A percentile compares a stretch with the other conserved stretches of the same genome.
Conservation (phyloP, 2,329 filamentous ascomycete genomes). For the Cytospora schulzeri region DNA sequence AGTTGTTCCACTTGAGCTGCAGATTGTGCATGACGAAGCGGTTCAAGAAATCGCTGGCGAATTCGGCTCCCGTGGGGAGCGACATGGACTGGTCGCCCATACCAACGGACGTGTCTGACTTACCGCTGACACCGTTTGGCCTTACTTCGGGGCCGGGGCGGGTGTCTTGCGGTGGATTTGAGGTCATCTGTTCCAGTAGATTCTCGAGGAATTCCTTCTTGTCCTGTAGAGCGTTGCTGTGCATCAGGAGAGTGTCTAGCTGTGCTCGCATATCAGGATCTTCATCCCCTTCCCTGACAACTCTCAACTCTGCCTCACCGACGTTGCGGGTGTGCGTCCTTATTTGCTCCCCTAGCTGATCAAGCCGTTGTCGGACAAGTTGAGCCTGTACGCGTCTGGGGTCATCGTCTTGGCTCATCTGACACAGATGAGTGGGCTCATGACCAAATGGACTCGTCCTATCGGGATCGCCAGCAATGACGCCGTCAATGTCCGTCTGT, state of each 20-base stretch:
- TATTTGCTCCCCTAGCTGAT: slow-evolving; percentile 78
- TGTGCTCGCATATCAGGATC: slow-evolving; percentile 57
- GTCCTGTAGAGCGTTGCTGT: slow-evolving; percentile 57
- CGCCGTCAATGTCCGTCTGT: slow-evolving; percentile 87
- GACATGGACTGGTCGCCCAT: slow-evolving; percentile 65
- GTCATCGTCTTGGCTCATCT: slow-evolving; percentile 90
- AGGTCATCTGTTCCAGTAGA: slow-evolving; percentile 55
- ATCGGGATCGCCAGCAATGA: slow-evolving; percentile 77
- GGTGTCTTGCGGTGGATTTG: slow-evolving; percentile 37
- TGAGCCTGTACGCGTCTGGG: slow-evolving; percentile 85
- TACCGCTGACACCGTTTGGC: slow-evolving; percentile 29
- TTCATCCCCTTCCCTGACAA: slow-evolving; percentile 52
- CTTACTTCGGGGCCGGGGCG: not conserved
- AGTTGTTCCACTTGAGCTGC: slow-evolving; percentile 98
- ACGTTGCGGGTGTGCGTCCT: slow-evolving; percentile 71
- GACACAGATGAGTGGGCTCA: slow-evolving; percentile 91
- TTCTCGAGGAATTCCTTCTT: slow-evolving; percentile 61
- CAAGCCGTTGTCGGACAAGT: slow-evolving; percentile 78
- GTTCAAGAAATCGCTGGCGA: slow-evolving; percentile 94
- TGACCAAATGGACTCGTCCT: slow-evolving; percentile 88
- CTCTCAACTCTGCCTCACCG: slow-evolving; percentile 74
- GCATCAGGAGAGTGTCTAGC: slow-evolving; percentile 60
- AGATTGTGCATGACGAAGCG: slow-evolving; percentile 97
- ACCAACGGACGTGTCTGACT: slow-evolving; percentile 46
- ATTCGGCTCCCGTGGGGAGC: slow-evolving; percentile 73